phyloP scores from a whole-genome alignment of 805 yeast genomes.

The Sugiyamaella smithiae region DNA sequence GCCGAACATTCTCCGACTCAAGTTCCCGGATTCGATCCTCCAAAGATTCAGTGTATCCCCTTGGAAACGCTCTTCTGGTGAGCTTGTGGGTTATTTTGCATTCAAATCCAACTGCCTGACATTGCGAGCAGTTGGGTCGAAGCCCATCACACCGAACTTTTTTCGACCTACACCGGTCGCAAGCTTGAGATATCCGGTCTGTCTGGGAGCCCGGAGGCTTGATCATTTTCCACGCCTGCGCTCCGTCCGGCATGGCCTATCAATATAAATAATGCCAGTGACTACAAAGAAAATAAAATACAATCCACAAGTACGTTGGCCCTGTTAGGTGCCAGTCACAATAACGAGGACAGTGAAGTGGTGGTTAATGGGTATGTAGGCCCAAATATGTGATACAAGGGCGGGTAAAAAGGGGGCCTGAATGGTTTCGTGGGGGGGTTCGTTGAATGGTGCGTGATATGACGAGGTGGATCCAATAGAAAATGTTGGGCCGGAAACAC shows the following conservation, averaged over 20 bases:
- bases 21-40: slow-evolving; percentile 86
- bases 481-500: no score
- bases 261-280: no score
- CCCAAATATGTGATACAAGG: background rate
- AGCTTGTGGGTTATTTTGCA: slow-evolving; percentile 85
- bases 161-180: slow-evolving; percentile 83
- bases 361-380: background rate
- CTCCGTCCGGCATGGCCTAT: slow-evolving; percentile 38
- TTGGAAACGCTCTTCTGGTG: slow-evolving; percentile 82
- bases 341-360: background rate
- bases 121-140: slow-evolving; percentile 67
- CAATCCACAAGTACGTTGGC: no score
- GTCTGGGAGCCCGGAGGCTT: slow-evolving; percentile 64
- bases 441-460: no score
- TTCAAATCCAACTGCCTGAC: slow-evolving; percentile 80
- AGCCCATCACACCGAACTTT: slow-evolving; percentile 70
- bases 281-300: no score
- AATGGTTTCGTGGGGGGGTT: background rate
- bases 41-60: slow-evolving; percentile 87
- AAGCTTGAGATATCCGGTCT: slow-evolving; percentile 82
- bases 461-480: no score
- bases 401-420: background rate
- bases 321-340: no score
- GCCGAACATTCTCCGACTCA: slow-evolving; percentile 72
- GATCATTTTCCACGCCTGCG: slow-evolving; percentile 53